Evolutionary conservation across 305 asterid species (phyloP), one percentile per base, ranked within the genome.

Genomic region (Rubia balearica): DNA sequence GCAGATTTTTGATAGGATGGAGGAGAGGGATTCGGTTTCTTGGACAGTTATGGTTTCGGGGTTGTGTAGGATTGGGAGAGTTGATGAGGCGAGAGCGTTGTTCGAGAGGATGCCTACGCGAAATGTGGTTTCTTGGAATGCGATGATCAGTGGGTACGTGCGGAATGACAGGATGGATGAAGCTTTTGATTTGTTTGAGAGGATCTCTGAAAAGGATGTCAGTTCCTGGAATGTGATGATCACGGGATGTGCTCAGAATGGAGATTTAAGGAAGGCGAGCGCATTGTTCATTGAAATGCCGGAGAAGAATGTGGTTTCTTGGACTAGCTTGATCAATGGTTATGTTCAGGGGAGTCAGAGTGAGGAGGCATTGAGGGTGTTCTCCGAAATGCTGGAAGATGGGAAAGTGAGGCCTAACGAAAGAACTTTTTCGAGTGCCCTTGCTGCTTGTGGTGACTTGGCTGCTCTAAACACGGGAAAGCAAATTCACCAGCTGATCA

Each of bases 141-240:
- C 82, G 30, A 71, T 75, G 56, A 70, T 79, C 11, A 73, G 55
- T 68, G 82, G 82, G 13, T 72, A 62, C 49, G 45, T 71, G 62
- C 74, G 33, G 42, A 74, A 75, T 42, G 67, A 67, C 40, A 65
- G 65, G 38, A 61, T 75, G 61, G 53, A 38, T 5, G 73, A 60
- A 56, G 82, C 79, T 55, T 1, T 45, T 38, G 62, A 12, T 8
- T 57, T 79, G 70, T 79, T 79, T 45, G 14, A 5, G 67, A 73
- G 24, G 46, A 75, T 79, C 75, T 75, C 82, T 36, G 59, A 53
- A 24, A 79, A 75, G 73, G 73, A 79, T 69, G 73, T 46, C 19
- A 56, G 75, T 17, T 75, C 80, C 22, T 79, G 70, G 75, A 79
- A 75, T 79, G 77, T 67, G 38, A 75, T 75, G 80, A 75, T 74